Percentiles rank a stretch among this genome's conserved stretches.
Conservation (phyloP, 2,329 filamentous ascomycete species). For the Neopestalotiopsis sp. region DNA sequence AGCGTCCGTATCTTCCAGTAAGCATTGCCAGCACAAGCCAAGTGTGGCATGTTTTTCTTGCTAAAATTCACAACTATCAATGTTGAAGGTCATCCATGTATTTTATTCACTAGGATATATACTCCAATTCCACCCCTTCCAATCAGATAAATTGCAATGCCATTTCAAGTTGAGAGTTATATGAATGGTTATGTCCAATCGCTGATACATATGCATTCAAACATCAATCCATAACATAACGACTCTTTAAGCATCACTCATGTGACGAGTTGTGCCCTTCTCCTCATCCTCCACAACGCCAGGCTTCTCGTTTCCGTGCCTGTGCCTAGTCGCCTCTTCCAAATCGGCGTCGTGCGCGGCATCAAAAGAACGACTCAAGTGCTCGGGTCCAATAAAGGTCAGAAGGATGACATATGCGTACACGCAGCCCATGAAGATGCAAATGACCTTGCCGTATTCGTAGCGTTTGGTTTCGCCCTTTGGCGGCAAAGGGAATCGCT, state of each 20-base stretch:
- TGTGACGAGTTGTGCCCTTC: conserved; percentile 29
- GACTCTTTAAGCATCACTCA: not conserved
- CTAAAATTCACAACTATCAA: too few relatives aligned
- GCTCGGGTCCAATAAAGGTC: conserved; percentile 66
- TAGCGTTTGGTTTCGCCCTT: conserved; percentile 59
- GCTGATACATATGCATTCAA: too few relatives aligned
- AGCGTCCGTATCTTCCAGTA: too few relatives aligned
- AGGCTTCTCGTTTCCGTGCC: conserved; percentile 13
- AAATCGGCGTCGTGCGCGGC: conserved; percentile 53
- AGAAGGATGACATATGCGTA: conserved; percentile 67
- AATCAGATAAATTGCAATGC: too few relatives aligned
- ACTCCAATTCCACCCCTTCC: too few relatives aligned
- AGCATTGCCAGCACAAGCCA: too few relatives aligned
- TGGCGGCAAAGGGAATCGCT: conserved; percentile 72
- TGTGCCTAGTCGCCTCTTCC: conserved; percentile 45
- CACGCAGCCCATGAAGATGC: conserved; percentile 89
- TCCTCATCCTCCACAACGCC: conserved; percentile 33
- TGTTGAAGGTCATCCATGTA: too few relatives aligned
- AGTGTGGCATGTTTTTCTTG: too few relatives aligned
- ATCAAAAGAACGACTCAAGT: conserved; percentile 56
- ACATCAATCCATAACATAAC: not conserved
- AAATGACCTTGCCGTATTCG: conserved; percentile 83
- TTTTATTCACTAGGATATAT: too few relatives aligned
- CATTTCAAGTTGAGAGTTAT: too few relatives aligned
- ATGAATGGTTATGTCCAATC: too few relatives aligned